Evolutionary conservation across 345 rosid genomes (phyloP).

Genomic region (Luvunga scandens): DNA sequence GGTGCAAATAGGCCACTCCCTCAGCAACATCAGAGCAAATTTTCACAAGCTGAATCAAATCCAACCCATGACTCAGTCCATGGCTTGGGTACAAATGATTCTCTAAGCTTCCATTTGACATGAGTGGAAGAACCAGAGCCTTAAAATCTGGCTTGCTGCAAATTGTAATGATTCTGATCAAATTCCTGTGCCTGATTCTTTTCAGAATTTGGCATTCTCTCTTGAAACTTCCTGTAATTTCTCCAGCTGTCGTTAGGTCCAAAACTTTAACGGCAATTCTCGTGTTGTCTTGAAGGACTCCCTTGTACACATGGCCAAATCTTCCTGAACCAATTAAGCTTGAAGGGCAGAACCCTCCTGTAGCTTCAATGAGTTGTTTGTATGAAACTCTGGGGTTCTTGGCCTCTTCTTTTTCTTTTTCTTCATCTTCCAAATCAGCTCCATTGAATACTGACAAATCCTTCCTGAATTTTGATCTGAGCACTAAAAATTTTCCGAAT

Average conservation of each 20-base stretch:
- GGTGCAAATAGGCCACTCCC: constrained; percentile 83
- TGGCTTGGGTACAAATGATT: constrained; percentile 59
- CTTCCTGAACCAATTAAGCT: constrained; percentile 76
- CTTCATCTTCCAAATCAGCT: constrained; percentile 51
- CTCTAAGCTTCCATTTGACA: constrained; percentile 90
- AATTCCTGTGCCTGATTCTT: constrained; percentile 80
- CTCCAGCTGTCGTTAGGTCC: constrained; percentile 45
- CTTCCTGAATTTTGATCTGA: constrained; percentile 44
- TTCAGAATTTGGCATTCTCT: constrained; percentile 79
- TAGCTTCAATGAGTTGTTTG: constrained; percentile 68
- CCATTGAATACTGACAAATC: constrained; percentile 26
- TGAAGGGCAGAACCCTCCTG: constrained; percentile 67
- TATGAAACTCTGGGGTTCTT: constrained; percentile 67
- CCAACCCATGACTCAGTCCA: constrained; percentile 31
- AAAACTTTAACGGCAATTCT: constrained; percentile 83
- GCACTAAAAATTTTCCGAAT: constrained; percentile 40
- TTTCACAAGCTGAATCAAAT: constrained; percentile 68
- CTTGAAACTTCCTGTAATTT: constrained; percentile 60
- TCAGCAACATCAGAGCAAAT: constrained; percentile 85
- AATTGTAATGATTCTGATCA: constrained; percentile 76
- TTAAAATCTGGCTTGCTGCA: constrained; percentile 86
- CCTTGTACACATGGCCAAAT: constrained; percentile 86
- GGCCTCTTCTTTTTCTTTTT: constrained; percentile 41
- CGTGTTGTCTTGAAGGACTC: constrained; percentile 69
- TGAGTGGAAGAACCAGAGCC: constrained; percentile 82